Evolutionary conservation across 2,329 filamentous ascomycete species (phyloP).

Genomic region (Phaeosphaeriaceae sp.): DNA sequence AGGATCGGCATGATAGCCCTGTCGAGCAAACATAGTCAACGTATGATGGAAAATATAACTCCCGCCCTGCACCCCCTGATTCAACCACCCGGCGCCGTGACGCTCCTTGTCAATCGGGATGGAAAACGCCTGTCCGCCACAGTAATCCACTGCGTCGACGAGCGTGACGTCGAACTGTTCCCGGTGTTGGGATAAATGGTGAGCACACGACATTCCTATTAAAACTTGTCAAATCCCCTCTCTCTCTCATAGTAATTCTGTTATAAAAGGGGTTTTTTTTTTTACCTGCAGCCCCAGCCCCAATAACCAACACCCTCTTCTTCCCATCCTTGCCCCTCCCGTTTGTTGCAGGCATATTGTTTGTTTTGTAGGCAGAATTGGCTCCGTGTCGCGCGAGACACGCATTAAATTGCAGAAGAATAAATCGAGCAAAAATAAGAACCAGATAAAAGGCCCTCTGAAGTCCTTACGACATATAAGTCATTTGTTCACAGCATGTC

Average conservation of each 20-base stretch:
- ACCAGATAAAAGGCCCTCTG: background rate
- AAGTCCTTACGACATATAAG: background rate
- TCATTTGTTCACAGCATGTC: slow-evolving; percentile 20
- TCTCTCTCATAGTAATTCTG: too few relatives aligned
- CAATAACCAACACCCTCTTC: slow-evolving; percentile 49
- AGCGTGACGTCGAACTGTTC: slow-evolving; percentile 70
- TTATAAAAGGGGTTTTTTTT: too few relatives aligned
- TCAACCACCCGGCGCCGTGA: slow-evolving; percentile 65
- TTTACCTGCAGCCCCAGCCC: slow-evolving; percentile 51
- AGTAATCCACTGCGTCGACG: slow-evolving; percentile 58
- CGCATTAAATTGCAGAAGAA: slow-evolving; percentile 30
- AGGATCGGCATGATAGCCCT: slow-evolving; percentile 62
- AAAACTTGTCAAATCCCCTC: slow-evolving; percentile 3
- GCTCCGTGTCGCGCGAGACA: slow-evolving; percentile 32
- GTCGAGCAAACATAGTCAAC: slow-evolving; percentile 67
- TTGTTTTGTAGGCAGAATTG: slow-evolving; percentile 39
- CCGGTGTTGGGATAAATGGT: slow-evolving; percentile 69
- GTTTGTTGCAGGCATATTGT: slow-evolving; percentile 38
- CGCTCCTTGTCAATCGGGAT: slow-evolving; percentile 62
- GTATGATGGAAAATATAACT: slow-evolving; percentile 72
- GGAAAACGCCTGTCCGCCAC: slow-evolving; percentile 67
- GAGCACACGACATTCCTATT: slow-evolving; percentile 67
- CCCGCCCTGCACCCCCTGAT: slow-evolving; percentile 69
- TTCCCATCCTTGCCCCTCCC: slow-evolving; percentile 28
- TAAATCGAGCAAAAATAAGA: background rate